Evolutionary conservation across 345 rosid species (phyloP).

Genomic region (Gossypioides kirkii): DNA sequence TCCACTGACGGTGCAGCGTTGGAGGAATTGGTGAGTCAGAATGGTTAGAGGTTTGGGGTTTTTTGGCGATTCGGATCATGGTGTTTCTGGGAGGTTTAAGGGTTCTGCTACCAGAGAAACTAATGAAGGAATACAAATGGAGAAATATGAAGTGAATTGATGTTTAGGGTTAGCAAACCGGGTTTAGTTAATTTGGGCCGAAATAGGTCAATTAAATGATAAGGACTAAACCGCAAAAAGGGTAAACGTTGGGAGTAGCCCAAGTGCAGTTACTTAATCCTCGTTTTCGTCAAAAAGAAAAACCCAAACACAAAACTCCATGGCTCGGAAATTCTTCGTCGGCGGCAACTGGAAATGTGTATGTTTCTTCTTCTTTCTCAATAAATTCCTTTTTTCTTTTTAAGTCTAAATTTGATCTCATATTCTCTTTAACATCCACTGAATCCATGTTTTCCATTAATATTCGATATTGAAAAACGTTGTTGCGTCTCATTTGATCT

Average conservation of each 20-base stretch:
- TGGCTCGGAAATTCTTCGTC: constrained; percentile 68
- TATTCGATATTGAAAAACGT: background rate
- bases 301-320: background rate
- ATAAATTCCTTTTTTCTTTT: background rate
- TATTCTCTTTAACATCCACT: background rate
- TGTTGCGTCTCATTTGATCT: background rate
- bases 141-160: background rate
- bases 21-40: constrained; percentile 7
- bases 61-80: constrained; percentile 10
- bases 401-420: background rate
- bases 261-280: background rate
- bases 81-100: background rate
- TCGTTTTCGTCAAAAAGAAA: constrained; percentile 20
- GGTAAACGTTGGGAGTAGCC: no score
- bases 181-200: no score
- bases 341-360: constrained; percentile 93
- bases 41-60: constrained; percentile 7
- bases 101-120: background rate
- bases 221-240: no score
- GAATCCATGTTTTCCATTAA: background rate
- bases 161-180: background rate
- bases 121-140: background rate
- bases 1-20: constrained; percentile 18
- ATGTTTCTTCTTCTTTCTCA: constrained; percentile 15
- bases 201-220: no score